Base-by-base conservation (phyloP, 208 protist species). In the Acanthamoeba royreba region DNA sequence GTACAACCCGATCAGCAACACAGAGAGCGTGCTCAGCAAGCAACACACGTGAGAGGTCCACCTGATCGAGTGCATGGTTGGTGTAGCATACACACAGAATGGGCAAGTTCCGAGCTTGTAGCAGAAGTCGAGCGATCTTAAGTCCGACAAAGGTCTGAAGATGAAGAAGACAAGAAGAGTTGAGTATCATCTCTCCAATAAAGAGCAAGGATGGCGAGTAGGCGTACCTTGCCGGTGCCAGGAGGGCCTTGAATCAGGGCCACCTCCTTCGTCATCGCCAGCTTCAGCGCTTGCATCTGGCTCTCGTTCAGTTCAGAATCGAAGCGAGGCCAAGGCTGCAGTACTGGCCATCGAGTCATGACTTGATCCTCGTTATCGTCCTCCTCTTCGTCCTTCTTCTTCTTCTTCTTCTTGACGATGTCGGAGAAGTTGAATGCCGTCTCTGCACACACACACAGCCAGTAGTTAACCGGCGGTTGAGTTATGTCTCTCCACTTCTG, bases 1-100 rank as follows among this genome's bases (percentile, higher is more conserved):
- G 25, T 25, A 1, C 17, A 97, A 47, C 11, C 49, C 49, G 31
- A 15, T n/a, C n/a, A n/a, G n/a, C n/a, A n/a, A n/a, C n/a, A n/a
- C n/a, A n/a, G n/a, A n/a, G n/a, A n/a, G n/a, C n/a, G n/a, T n/a
- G n/a, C n/a, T n/a, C n/a, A n/a, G n/a, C n/a, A n/a, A n/a, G n/a
- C n/a, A n/a, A n/a, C n/a, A n/a, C n/a, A n/a, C n/a, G n/a, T n/a
- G n/a, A n/a, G n/a, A n/a, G n/a, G n/a, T n/a, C n/a, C n/a, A 97
- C 95, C 88, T 97, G 96, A 52, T 97, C 96, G 1, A 97, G 86
- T 1, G 96, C 96, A 74, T 97, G 96, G 58, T 97, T 97, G 5
- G 96, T 97, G 35, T 97, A 96, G 86, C 96, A 97, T 11, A 96
- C 43, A 7, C 93, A 72, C 13, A 96, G 89, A 0, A 97, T 93